A percentile compares a stretch with the other conserved stretches of the same genome.
Conservation (phyloP, 2,329 filamentous ascomycete genomes). For the Scedosporium apiospermum region DNA sequence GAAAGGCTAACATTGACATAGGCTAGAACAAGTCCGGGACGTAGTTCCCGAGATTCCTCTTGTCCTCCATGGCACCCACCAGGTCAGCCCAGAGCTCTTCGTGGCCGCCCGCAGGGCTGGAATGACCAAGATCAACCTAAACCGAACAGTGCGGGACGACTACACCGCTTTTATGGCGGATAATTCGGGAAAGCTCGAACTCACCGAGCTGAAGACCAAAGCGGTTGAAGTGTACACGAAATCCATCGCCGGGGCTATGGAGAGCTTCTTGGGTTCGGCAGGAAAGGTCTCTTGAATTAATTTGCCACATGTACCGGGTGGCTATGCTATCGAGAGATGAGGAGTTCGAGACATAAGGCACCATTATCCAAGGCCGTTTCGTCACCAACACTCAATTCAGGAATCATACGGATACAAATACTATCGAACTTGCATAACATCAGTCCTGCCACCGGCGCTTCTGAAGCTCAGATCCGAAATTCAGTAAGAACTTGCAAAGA, state of each 20-base stretch:
- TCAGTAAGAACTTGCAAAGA: too few relatives aligned
- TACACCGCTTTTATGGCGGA: neutral
- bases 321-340: too few relatives aligned
- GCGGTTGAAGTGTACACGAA: neutral
- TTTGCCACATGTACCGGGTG: too few relatives aligned
- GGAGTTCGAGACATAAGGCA: too few relatives aligned
- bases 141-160: constrained; percentile 2
- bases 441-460: too few relatives aligned
- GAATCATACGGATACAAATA: too few relatives aligned
- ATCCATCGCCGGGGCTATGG: neutral
- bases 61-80: constrained; percentile 2
- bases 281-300: neutral
- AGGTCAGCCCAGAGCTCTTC: neutral
- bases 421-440: too few relatives aligned
- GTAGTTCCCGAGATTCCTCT: neutral
- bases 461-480: too few relatives aligned
- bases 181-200: neutral
- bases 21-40: neutral
- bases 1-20: neutral
- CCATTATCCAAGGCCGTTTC: too few relatives aligned
- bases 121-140: constrained; percentile 4
- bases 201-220: neutral
- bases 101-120: neutral
- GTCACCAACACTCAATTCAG: too few relatives aligned
- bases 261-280: neutral